Evolutionary conservation across 2,329 filamentous ascomycete species (phyloP).

Genomic region (Lecanicillium sp.): DNA sequence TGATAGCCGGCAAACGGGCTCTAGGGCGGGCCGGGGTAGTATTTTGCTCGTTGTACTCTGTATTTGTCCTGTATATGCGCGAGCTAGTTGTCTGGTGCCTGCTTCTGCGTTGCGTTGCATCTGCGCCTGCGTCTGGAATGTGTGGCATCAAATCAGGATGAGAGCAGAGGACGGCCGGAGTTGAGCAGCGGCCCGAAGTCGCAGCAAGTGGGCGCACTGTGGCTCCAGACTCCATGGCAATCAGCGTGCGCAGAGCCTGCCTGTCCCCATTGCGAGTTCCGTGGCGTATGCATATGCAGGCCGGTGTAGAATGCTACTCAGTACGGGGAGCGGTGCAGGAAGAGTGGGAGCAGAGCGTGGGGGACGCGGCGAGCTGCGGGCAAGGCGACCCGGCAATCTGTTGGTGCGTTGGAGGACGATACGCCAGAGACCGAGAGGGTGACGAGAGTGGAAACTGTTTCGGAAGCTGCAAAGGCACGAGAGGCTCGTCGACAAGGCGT

Average conservation of each 20-base stretch:
- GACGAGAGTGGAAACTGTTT: no score
- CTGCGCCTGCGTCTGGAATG: constrained; percentile 5
- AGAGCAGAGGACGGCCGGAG: not conserved
- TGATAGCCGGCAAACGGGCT: not conserved
- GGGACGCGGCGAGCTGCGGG: no score
- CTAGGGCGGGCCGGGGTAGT: no score
- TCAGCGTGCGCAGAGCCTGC: not conserved
- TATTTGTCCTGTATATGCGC: no score
- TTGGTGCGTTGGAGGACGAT: no score
- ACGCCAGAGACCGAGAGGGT: no score
- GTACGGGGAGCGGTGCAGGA: no score
- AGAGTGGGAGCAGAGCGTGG: no score
- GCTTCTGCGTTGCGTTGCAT: constrained; percentile 8
- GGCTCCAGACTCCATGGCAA: not conserved
- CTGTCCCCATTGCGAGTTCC: not conserved
- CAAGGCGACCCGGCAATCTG: no score
- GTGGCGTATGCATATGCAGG: constrained; percentile 6
- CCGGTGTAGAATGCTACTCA: constrained; percentile 10
- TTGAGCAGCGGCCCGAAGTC: not conserved
- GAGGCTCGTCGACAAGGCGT: not conserved
- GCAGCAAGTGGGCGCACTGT: not conserved
- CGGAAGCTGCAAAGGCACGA: no score
- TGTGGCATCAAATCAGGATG: not conserved
- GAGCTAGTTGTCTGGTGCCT: no score
- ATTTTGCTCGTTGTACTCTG: no score